Base-by-base conservation (phyloP, 768 basidiomycete genomes). In the Mycena chlorophos region DNA sequence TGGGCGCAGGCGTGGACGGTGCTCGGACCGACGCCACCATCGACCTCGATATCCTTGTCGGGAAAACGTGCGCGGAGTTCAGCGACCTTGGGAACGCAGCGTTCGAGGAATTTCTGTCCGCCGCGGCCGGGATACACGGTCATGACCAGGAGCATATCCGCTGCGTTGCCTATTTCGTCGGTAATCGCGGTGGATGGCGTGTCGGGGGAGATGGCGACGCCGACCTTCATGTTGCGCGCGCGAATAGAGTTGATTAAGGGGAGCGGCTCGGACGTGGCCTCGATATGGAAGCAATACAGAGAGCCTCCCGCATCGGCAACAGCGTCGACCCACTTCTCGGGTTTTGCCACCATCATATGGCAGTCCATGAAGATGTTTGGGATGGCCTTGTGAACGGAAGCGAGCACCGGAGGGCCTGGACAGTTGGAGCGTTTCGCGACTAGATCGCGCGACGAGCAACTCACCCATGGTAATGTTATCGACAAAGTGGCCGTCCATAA, bases 281-380 rank as follows among this genome's bases (percentile, higher is more conserved):
- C 97, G 61, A 93, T 80, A 70, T 99, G 97, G 77, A 99, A 99
- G 63, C 93, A 96, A 71, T 97, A 99, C 56, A 94, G 78, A 22
- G 92, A 80, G 40, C 97, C 97, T 42, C 97, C 97, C 16, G 97
- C 97, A 64, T 92, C 85, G 28, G 97, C 96, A 60, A 98, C 89
- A 67, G 94, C 94, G 63, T 94, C 77, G 25, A 99, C 92, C 97
- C 97, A 98, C 93, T 98, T 63, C 16, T 37, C 91, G 10, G 97
- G 97, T 47, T 98, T 77, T 0, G 94, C 71, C 19, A 99, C 97
- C 97, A 99, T 99, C 97, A 98, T 98, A 73, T 99, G 97, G 72
- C 95, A 98, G 73, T 99, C 97, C 96, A 99, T 98, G 77, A 94
- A 98, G 64, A 98, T 97, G 51, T 84, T 91, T 2, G 96, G 95